Evolutionary conservation across 805 yeast species (phyloP), one percentile per base, ranked within the genome.

Genomic region (Lipomyces starkeyi): DNA sequence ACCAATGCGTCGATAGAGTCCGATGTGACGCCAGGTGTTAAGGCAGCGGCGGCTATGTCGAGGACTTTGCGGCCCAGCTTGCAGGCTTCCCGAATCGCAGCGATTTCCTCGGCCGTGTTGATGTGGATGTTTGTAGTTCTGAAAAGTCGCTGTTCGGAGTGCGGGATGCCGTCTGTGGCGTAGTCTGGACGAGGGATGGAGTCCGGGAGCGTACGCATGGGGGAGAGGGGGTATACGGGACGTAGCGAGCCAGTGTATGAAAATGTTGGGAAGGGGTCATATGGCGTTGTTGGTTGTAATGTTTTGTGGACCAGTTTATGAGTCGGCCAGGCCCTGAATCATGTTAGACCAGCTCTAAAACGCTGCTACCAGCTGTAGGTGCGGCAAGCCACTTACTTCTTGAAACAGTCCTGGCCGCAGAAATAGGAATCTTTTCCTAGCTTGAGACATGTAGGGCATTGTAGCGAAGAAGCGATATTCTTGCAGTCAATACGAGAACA

Each of bases 401-500:
- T 87, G 81, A 91, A 94, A 79, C 99, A 94, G 0, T 80, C 80
- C 72, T 93, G 97, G 75, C 88, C 85, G 81, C 99, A 95, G 79
- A 94, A 95, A 22, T 84, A 84, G 60, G 86, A 81, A 54, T 83
- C 81, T 61, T 86, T 73, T 17, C 87, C 91, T 68, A 83, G 84
- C 76, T 95, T 93, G 70, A 95, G 80, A 79, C 99, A 95, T 17
- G 93, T 83, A 0, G 99, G 99, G 78, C 99, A 95, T 77, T 93
- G 93, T 72, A 95, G 82, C 55, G 83, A 79, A 25, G 96, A 89
- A 14, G 97, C 93, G 49, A 83, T 85, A 74, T 92, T 93, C 25
- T 95, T n/a, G 22, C 49, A 43, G 0, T 43, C 49, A 8, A 8
- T 11, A 43, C 49, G 49, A n/a, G 49, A 17, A n/a, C 49, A 43